Evolutionary conservation across 805 yeast species (phyloP), one percentile per base, ranked within the genome.

Genomic region (Saturnispora dispora): DNA sequence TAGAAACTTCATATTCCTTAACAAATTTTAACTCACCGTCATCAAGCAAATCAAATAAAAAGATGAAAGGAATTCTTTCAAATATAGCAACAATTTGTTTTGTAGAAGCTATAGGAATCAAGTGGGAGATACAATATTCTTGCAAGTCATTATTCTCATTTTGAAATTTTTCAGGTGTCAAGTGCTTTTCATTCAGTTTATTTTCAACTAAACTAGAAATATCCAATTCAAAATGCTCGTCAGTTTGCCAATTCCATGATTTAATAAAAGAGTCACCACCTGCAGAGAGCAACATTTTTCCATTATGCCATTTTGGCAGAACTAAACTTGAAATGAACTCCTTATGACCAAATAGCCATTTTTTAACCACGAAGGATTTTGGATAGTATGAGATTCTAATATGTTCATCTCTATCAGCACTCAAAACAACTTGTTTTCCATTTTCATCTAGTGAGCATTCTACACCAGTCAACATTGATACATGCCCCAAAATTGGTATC

Each of bases 401-500:
- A 66, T 95, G 99, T 67, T 93, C 99, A 67, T 93, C 99, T 68
- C 99, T 78, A 70, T 93, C 99, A 37, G 90, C 81, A 1, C 95
- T 82, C 51, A 91, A 73, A 15, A 90, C 64, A 53, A 68, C 84
- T 55, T 74, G 72, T 53, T 77, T 76, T 8, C 73, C 76, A 18
- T 57, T 46, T 30, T 71, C 66, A 43, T 67, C 63, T 3, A 60
- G 58, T 11, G 75, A 71, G 27, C 81, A 70, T 28, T 74, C 61
- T 2, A 90, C 76, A 55, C 82, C 88, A n/a, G 95, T 85, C 54
- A 93, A 76, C 96, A 93, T 88, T 3, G 97, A 90, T 5, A 93
- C 98, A 67, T 93, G 99, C 7, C 99, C 99, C 50, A 91, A 70
- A 6, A 91, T 74, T 2, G 97, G 97, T 37, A 71, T 76, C 43